A percentile compares a stretch with the other conserved stretches of the same genome.
Conservation (phyloP, 2,329 filamentous ascomycete genomes). For the Fusarium pseudograminearum region DNA sequence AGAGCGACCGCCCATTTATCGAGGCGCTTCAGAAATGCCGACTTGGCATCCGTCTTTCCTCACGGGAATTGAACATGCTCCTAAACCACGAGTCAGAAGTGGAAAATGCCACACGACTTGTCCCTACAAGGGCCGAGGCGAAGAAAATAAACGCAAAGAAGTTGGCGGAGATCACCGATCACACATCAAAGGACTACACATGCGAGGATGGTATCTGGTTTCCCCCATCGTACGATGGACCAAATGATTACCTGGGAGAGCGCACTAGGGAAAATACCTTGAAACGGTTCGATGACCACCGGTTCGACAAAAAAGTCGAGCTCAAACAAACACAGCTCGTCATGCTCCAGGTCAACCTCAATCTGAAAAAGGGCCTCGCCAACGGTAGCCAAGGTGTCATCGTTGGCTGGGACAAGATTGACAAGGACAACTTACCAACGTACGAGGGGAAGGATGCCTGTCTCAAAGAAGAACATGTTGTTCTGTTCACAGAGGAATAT, state of each 20-base stretch:
- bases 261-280: background rate
- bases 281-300: conserved; percentile 10
- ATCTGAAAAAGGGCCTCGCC: conserved; percentile 12
- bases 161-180: background rate
- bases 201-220: background rate
- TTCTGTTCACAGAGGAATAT: background rate
- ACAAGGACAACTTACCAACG: background rate
- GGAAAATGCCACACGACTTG: conserved; percentile 33
- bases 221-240: background rate
- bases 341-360: conserved; percentile 44
- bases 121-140: conserved; percentile 7
- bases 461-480: background rate
- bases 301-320: conserved; percentile 15
- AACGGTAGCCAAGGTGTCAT: conserved; percentile 48
- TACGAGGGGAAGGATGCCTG: background rate
- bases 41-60: conserved; percentile 56
- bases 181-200: background rate
- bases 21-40: conserved; percentile 67
- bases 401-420: conserved; percentile 33
- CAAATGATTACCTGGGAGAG: too few species aligned
- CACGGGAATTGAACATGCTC: conserved; percentile 56
- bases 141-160: background rate
- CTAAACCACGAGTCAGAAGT: conserved; percentile 58
- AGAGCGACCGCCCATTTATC: conserved; percentile 66
- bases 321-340: conserved; percentile 40